Percentiles rank a stretch among this genome's conserved stretches.
Conservation (phyloP, 2,329 filamentous ascomycete species). For the Fusarium sp. region DNA sequence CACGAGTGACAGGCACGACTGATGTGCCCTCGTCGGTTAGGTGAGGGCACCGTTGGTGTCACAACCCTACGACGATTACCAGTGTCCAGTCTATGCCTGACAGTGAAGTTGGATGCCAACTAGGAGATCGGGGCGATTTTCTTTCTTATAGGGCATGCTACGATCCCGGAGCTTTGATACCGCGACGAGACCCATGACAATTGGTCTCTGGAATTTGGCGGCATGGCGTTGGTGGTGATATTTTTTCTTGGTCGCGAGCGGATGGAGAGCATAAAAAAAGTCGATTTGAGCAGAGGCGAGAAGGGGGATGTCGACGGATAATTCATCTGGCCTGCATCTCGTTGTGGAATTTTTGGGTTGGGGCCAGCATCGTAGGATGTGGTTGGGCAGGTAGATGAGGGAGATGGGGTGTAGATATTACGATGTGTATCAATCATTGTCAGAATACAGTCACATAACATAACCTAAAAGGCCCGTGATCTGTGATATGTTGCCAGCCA, state of each 20-base stretch:
- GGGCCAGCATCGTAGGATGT: neutral
- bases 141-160: constrained; percentile 21
- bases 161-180: constrained; percentile 38
- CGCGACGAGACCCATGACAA: constrained; percentile 35
- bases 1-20: neutral
- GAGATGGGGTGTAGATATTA: constrained; percentile 16
- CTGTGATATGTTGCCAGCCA: neutral
- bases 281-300: neutral
- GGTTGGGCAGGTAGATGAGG: neutral
- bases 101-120: constrained; percentile 1
- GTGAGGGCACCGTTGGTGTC: neutral
- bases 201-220: constrained; percentile 41
- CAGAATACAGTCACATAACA: constrained; percentile 10
- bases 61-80: neutral
- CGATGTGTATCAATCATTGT: constrained; percentile 20
- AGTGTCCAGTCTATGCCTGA: neutral
- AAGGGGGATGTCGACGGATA: neutral
- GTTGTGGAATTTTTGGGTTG: neutral
- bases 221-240: constrained; percentile 46
- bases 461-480: neutral
- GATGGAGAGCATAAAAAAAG: constrained; percentile 10
- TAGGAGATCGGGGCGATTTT: constrained; percentile 15
- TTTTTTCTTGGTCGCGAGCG: constrained; percentile 32
- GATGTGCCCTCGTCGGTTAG: neutral
- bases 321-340: neutral